Percentiles rank a stretch among this genome's conserved stretches.
These are phyloP conservation scores for Ziziphus jujuba DNA, from an alignment of 306 rosid genomes.

Conservation along the genomic window DNA sequence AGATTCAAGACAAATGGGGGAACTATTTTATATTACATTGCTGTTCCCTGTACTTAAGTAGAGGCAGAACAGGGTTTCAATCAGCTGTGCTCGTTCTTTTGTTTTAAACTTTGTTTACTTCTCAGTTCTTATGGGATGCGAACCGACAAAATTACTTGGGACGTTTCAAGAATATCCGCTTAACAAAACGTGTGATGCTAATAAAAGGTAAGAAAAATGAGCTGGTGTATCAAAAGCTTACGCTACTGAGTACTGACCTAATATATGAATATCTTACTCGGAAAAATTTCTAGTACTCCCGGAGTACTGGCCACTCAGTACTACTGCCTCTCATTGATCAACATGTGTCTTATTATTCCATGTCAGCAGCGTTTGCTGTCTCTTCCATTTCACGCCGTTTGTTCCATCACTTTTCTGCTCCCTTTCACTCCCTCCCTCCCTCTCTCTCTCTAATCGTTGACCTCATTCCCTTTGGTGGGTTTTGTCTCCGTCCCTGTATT, in stretches of 20 bases:
- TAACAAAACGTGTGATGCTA: background rate
- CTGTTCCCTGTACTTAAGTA: background rate
- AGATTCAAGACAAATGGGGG: background rate
- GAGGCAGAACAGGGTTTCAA: background rate
- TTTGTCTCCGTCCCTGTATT: too few relatives aligned
- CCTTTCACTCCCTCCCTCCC: too few relatives aligned
- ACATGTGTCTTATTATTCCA: too few relatives aligned
- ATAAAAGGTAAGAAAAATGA: background rate
- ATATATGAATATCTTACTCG: background rate
- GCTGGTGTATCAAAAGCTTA: background rate
- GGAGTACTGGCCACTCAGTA: too few relatives aligned
- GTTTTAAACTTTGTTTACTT: background rate
- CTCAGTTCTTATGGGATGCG: background rate
- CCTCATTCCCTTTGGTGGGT: too few relatives aligned
- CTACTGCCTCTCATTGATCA: too few relatives aligned
- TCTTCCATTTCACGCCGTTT: too few relatives aligned
- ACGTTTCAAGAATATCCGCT: background rate
- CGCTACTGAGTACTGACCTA: background rate
- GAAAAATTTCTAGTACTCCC: too few relatives aligned
- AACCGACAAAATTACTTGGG: conserved; percentile 1
- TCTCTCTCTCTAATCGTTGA: too few relatives aligned
- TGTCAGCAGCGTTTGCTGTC: too few relatives aligned
- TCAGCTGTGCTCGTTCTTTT: background rate
- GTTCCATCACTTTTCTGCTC: too few relatives aligned
- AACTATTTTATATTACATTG: too few relatives aligned